Evolutionary conservation across 805 yeast species (phyloP).

Genomic region (Spathaspora girioi): DNA sequence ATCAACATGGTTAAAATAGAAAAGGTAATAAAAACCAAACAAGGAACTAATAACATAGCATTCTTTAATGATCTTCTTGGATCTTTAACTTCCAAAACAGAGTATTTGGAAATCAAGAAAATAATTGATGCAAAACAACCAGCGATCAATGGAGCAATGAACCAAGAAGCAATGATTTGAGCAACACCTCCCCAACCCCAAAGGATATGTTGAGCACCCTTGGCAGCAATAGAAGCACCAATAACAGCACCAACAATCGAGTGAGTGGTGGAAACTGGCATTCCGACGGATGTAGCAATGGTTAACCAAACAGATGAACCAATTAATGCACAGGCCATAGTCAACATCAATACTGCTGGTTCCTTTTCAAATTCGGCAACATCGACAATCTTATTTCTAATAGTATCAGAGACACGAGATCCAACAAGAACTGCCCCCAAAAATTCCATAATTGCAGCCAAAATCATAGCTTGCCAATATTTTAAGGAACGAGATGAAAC

Average conservation of each 20-base stretch:
- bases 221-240: slow-evolving; percentile 73
- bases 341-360: slow-evolving; percentile 71
- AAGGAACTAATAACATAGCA: slow-evolving; percentile 57
- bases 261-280: slow-evolving; percentile 83
- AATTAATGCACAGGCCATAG: slow-evolving; percentile 71
- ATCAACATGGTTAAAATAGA: slow-evolving; percentile 69
- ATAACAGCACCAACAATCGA: slow-evolving; percentile 74
- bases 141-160: slow-evolving; percentile 70
- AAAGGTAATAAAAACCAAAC: slow-evolving; percentile 57
- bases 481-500: slow-evolving; percentile 66
- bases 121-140: slow-evolving; percentile 58
- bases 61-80: slow-evolving; percentile 40
- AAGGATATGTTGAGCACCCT: slow-evolving; percentile 52
- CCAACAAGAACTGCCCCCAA: slow-evolving; percentile 75
- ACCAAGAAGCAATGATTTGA: slow-evolving; percentile 76
- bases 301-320: slow-evolving; percentile 73
- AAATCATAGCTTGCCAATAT: slow-evolving; percentile 72
- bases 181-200: slow-evolving; percentile 81
- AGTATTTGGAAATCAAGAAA: slow-evolving; percentile 56
- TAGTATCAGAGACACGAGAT: slow-evolving; percentile 70
- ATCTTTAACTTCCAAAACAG: slow-evolving; percentile 57
- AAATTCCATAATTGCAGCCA: slow-evolving; percentile 70
- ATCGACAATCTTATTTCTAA: slow-evolving; percentile 61
- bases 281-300: slow-evolving; percentile 60
- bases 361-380: slow-evolving; percentile 43